Evolutionary conservation across 495 filamentous ascomycete genomes (phyloP), one percentile per base, ranked within the genome.

Genomic region (Aspergillus sclerotiicarbonarius): DNA sequence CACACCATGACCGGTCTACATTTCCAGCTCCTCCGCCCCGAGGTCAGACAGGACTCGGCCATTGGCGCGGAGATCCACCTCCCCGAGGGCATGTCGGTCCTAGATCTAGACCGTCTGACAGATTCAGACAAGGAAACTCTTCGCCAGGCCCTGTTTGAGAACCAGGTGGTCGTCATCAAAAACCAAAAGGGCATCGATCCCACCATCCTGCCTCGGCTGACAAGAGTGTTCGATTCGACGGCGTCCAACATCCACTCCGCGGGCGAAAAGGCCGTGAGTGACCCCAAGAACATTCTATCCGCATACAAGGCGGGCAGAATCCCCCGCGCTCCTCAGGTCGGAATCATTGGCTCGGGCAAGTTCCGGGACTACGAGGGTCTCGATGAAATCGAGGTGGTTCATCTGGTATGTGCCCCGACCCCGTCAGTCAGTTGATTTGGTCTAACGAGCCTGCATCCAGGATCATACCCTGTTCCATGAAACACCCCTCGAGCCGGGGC

Each of bases 231-330:
- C 21, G 60, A 58, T 19, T 46, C 60, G 6, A 55, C 44, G n/a
- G 51, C 60, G 1, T 58, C 60, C n/a, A 56, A 37, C 35, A 37
- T 37, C 35, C 35, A 37, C 9, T 37, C 35, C 9, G 60, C 56
- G 3, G 60, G 55, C 7, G 56, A 58, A 49, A 62, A 62, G 46
- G 56, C 60, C 12, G 55, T 62, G 4, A 58, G 56, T 18, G 45
- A 62, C 31, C 60, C 56, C 16, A 55, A 45, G 31, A 58, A 62
- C 25, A 58, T 62, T 16, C 25, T 62, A 10, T 62, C 60, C 8
- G 55, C 56, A n/a, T 62, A 58, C 37, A 58, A 62, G 41, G 51
- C 60, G 12, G 55, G 55, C 3, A 48, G 60, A 49, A 62, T 62
- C 33, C 60, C 35, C 35, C 35, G 35, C 10, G 35, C 35, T 37